Evolutionary conservation across 2,329 filamentous ascomycete genomes (phyloP).

Genomic region (Hansfordia pulvinata): DNA sequence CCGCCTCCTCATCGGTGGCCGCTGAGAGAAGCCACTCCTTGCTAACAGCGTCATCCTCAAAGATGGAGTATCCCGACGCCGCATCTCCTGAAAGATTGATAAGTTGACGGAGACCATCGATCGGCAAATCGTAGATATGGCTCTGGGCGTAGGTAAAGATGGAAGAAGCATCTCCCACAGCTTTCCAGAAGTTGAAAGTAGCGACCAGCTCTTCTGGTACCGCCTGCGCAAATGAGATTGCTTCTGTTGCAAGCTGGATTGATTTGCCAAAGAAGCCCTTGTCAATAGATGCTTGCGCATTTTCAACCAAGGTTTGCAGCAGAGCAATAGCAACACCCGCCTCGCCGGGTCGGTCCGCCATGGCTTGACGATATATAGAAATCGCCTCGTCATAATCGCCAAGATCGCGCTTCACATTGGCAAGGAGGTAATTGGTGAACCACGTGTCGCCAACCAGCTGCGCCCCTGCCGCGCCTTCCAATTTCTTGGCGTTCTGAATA

Average conservation of each 20-base stretch:
- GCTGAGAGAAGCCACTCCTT: constrained; percentile 29
- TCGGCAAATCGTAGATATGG: constrained; percentile 49
- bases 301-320: constrained; percentile 78
- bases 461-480: constrained; percentile 48
- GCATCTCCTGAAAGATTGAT: constrained; percentile 38
- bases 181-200: constrained; percentile 93
- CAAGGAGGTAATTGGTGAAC: constrained; percentile 96
- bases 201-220: constrained; percentile 48
- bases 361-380: constrained; percentile 59
- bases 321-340: constrained; percentile 80
- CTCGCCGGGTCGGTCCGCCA: constrained; percentile 55
- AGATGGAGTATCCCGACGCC: constrained; percentile 40
- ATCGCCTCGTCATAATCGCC: constrained; percentile 83
- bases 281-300: constrained; percentile 61
- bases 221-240: constrained; percentile 51
- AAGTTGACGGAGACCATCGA: constrained; percentile 40
- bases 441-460: constrained; percentile 57
- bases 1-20: no score
- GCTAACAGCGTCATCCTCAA: constrained; percentile 55
- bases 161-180: constrained; percentile 75
- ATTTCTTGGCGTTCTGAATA: constrained; percentile 68
- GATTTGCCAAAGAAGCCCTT: constrained; percentile 81
- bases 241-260: constrained; percentile 52
- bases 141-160: constrained; percentile 70
- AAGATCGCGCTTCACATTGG: constrained; percentile 84